phyloP scores from a whole-genome alignment of 2,329 filamentous ascomycete species.

The Cercospora nicotianae region DNA sequence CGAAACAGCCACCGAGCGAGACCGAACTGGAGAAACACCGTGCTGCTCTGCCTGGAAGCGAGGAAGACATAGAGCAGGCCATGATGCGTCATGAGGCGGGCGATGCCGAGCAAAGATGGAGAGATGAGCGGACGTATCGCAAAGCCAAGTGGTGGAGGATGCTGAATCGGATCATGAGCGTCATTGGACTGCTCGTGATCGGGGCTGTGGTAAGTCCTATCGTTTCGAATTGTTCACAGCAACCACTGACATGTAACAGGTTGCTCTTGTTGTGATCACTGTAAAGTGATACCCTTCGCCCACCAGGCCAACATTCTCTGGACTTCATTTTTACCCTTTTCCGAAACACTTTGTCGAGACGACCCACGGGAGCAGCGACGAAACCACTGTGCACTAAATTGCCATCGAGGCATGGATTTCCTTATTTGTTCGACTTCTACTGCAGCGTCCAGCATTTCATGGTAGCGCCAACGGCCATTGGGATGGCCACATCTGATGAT shows the following conservation, averaged over 20 bases:
- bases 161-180: conserved; percentile 42
- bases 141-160: conserved; percentile 42
- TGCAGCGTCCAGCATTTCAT: conserved; percentile 8
- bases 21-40: conserved; percentile 29
- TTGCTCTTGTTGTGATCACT: conserved; percentile 40
- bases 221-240: neutral
- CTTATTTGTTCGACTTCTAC: conserved; percentile 9
- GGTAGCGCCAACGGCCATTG: neutral
- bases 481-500: conserved; percentile 17
- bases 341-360: neutral
- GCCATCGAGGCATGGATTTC: conserved; percentile 3
- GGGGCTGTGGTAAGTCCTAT: conserved; percentile 38
- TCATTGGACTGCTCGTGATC: conserved; percentile 39
- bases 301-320: neutral
- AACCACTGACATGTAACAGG: conserved; percentile 26
- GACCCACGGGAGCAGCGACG: neutral
- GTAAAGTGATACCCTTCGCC: neutral
- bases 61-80: conserved; percentile 34
- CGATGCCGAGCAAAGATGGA: conserved; percentile 35
- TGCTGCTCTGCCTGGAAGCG: conserved; percentile 22
- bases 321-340: neutral
- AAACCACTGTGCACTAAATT: neutral
- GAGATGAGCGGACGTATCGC: conserved; percentile 35
- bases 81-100: conserved; percentile 36
- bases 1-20: conserved; percentile 28